Conservation (phyloP, 352 stramenopile genomes). For the Phytophthora vignae region DNA sequence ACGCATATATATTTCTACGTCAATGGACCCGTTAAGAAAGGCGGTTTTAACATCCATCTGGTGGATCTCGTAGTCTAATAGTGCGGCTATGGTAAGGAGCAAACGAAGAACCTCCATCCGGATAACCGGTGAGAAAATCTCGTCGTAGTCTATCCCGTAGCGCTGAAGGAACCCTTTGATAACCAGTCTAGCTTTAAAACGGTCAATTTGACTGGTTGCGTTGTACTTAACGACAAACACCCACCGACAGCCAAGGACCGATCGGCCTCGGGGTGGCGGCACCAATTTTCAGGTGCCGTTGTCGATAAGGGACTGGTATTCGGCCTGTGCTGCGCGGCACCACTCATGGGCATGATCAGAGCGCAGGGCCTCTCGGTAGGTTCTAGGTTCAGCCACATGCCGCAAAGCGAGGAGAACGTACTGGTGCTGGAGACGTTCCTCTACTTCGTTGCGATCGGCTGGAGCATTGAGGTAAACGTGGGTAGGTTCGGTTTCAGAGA, state of each 20-base stretch:
- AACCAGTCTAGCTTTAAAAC: neutral
- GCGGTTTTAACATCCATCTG: neutral
- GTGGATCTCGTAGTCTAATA: conserved; percentile 1
- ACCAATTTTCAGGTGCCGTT: neutral
- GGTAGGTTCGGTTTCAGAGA: neutral
- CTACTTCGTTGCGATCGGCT: neutral
- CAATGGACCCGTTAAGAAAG: neutral
- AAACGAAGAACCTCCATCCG: neutral
- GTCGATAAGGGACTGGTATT: neutral
- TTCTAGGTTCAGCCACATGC: conserved; percentile 3
- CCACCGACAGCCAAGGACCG: neutral
- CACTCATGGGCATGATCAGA: neutral
- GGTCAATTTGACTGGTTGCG: neutral
- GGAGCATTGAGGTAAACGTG: neutral
- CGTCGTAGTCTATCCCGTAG: neutral
- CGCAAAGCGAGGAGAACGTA: neutral
- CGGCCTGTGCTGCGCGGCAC: neutral
- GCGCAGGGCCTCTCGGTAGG: neutral
- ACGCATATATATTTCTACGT: neutral
- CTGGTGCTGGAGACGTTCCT: neutral
- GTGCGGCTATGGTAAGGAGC: neutral
- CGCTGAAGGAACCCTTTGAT: neutral
- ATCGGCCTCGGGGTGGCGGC: neutral
- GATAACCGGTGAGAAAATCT: neutral
- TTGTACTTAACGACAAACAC: conserved; percentile 1